Evolutionary conservation across 345 rosid species (phyloP).

Genomic region (Corymbia maculata): DNA sequence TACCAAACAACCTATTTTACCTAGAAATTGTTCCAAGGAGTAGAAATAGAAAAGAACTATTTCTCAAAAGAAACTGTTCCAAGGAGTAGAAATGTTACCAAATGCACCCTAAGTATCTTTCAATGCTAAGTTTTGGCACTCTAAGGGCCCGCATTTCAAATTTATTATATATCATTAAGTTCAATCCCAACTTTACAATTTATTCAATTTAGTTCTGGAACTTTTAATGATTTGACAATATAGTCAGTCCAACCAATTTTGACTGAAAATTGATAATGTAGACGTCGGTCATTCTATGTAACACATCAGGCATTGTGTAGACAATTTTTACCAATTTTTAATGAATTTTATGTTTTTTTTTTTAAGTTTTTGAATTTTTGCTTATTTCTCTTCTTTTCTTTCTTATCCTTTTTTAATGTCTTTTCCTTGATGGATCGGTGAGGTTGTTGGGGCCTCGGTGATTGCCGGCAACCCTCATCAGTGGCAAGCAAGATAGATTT

Average conservation of each 20-base stretch:
- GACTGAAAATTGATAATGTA: neutral
- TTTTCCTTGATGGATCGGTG: accelerated
- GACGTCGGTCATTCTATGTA: accelerated
- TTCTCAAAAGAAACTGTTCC: too few species aligned
- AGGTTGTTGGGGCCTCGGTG: neutral
- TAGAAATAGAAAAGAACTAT: too few species aligned
- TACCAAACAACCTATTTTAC: too few species aligned
- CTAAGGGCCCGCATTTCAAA: too few species aligned
- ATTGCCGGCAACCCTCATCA: neutral
- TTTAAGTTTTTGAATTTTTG: neutral
- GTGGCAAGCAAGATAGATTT: neutral
- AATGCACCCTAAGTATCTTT: too few species aligned
- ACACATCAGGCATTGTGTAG: accelerated
- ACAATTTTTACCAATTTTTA: neutral
- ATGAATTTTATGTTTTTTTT: neutral
- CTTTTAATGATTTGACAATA: accelerated
- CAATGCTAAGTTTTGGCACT: too few species aligned
- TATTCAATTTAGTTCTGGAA: neutral
- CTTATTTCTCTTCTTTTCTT: neutral
- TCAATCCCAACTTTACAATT: too few species aligned
- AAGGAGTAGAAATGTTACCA: too few species aligned
- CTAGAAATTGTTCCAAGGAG: too few species aligned
- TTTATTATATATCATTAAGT: accelerated
- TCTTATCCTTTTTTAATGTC: neutral
- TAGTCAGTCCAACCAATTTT: accelerated